Percentiles rank a stretch among this genome's conserved stretches.
phyloP scores from a whole-genome alignment of 768 basidiomycete species.

The Leccinum aurantiacum region DNA sequence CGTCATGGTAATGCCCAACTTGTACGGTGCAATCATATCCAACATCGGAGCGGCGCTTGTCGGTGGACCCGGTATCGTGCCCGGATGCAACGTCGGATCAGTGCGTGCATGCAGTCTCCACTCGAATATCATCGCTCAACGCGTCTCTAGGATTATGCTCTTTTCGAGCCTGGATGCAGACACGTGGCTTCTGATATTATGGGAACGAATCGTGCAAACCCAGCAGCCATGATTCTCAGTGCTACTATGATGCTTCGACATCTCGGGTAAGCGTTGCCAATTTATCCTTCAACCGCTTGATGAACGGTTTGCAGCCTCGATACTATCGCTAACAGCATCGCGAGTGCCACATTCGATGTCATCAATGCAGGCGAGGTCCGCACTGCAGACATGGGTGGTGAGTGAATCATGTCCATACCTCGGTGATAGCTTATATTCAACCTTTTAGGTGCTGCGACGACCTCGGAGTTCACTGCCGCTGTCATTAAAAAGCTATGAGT shows the following conservation, averaged over 20 bases:
- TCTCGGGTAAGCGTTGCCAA: conserved; percentile 64
- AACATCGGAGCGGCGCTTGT: conserved; percentile 99
- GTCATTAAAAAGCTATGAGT: conserved; percentile 77
- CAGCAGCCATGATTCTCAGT: conserved; percentile 95
- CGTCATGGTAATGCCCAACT: conserved; percentile 99
- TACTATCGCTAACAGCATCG: conserved; percentile 89
- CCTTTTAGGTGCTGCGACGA: conserved; percentile 73
- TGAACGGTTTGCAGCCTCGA: conserved; percentile 61
- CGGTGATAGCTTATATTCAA: conserved; percentile 8
- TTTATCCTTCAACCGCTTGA: conserved; percentile 17
- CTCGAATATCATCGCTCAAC: neutral
- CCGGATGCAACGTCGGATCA: conserved; percentile 96
- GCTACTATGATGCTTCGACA: conserved; percentile 98
- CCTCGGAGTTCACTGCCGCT: conserved; percentile 92
- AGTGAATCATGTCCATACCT: conserved; percentile 28
- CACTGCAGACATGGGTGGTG: conserved; percentile 95
- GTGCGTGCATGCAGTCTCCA: conserved; percentile 41
- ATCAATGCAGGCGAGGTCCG: conserved; percentile 85
- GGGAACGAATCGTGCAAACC: conserved; percentile 95
- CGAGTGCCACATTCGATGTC: conserved; percentile 88
- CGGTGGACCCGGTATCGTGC: conserved; percentile 96
- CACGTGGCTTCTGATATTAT: conserved; percentile 95
- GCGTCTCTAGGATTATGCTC: conserved; percentile 76
- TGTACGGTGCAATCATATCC: conserved; percentile 96
- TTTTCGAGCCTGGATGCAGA: conserved; percentile 98